Evolutionary conservation across 805 yeast species (phyloP).

Genomic region (Candida nemodendra): DNA sequence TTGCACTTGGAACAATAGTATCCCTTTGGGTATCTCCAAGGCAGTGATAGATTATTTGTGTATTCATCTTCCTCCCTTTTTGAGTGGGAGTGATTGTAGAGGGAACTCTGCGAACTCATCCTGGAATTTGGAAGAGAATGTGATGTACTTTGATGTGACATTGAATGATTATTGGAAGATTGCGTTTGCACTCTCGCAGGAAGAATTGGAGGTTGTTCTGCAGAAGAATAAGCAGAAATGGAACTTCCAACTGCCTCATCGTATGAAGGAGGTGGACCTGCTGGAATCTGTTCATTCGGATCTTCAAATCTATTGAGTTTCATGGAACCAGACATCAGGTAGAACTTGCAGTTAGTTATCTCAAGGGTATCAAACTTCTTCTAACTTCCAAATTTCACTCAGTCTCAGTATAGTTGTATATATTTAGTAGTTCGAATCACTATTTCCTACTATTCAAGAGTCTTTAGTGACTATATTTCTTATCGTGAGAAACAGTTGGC

Average conservation of each 20-base stretch:
- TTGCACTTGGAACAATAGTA: constrained; percentile 66
- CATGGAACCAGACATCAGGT: too few species aligned
- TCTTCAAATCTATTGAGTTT: too few species aligned
- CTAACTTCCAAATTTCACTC: too few species aligned
- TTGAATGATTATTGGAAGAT: too few species aligned
- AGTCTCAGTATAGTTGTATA: too few species aligned
- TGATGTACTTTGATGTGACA: constrained; percentile 20
- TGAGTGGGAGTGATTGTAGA: constrained; percentile 13
- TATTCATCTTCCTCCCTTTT: constrained; percentile 33
- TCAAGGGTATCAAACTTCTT: too few species aligned
- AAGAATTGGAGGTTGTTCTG: constrained; percentile 16
- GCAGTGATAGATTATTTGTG: constrained; percentile 49
- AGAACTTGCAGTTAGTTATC: too few species aligned
- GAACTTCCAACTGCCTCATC: constrained; percentile 38
- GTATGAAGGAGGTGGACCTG: constrained; percentile 43
- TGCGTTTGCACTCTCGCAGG: too few species aligned
- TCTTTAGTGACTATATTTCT: too few species aligned
- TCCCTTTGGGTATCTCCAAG: constrained; percentile 66
- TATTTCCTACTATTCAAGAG: too few species aligned
- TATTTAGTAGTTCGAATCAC: too few species aligned
- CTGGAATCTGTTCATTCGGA: constrained; percentile 15
- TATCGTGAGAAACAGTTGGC: too few species aligned
- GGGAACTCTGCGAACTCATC: constrained; percentile 7
- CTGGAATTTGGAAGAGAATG: constrained; percentile 8
- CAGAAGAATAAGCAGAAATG: constrained; percentile 7